Evolutionary conservation across 1,284 basidiomycete species (phyloP).

Genomic region (Hemileia vastatrix): DNA sequence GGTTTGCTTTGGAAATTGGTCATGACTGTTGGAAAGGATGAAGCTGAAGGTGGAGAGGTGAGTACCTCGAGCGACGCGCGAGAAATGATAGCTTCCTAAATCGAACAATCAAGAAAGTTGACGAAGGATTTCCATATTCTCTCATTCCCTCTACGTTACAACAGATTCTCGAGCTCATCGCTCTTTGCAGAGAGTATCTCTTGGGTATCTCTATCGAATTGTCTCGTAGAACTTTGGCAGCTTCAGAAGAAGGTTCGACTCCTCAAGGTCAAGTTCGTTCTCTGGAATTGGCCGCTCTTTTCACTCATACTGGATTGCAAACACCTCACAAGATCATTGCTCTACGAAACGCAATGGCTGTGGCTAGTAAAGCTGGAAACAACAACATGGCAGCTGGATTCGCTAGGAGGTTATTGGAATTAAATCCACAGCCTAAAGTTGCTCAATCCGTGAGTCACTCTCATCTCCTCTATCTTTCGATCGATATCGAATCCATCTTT

Average conservation of each 20-base stretch:
- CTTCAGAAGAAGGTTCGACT: conserved; percentile 19
- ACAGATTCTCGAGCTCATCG: conserved; percentile 34
- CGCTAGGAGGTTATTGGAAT: conserved; percentile 36
- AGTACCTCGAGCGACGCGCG: conserved; percentile 3
- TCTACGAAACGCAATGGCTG: conserved; percentile 41
- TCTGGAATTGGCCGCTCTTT: conserved; percentile 41
- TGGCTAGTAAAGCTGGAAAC: conserved; percentile 41
- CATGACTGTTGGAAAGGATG: conserved; percentile 34
- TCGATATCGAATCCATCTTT: too few relatives aligned
- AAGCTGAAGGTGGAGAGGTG: conserved; percentile 35
- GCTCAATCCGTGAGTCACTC: conserved; percentile 28
- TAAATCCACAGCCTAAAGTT: conserved; percentile 36
- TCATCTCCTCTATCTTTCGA: too few relatives aligned
- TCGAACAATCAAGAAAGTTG: too few relatives aligned
- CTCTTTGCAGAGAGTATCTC: conserved; percentile 42
- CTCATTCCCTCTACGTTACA: not conserved
- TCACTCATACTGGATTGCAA: conserved; percentile 43
- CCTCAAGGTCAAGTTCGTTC: conserved; percentile 37
- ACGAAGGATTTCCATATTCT: not conserved
- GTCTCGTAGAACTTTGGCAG: conserved; percentile 31
- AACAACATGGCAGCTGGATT: conserved; percentile 41
- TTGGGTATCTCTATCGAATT: conserved; percentile 42
- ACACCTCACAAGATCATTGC: conserved; percentile 41
- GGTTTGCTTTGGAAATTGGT: conserved; percentile 36
- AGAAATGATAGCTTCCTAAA: too few relatives aligned